These are phyloP conservation scores for Oidium heveae DNA, from an alignment of 2,329 filamentous ascomycete species.

Conservation along the genomic window DNA sequence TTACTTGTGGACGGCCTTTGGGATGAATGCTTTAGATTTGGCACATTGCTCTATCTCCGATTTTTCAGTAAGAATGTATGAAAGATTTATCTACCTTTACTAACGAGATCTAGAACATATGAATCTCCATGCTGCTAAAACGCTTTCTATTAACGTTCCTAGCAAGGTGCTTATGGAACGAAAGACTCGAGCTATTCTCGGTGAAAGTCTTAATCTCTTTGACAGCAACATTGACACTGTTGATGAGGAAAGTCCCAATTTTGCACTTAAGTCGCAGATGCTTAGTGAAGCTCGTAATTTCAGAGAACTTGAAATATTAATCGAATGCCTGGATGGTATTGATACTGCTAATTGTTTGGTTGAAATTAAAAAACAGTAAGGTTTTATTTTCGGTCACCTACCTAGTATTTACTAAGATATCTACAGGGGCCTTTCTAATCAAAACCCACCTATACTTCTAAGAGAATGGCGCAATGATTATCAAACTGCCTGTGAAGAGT, in stretches of 20 bases:
- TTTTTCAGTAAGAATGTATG: slow-evolving; percentile 47
- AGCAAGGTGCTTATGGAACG: slow-evolving; percentile 17
- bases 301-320: slow-evolving; percentile 42
- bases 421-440: not conserved
- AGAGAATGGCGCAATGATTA: slow-evolving; percentile 19
- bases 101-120: slow-evolving; percentile 15
- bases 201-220: slow-evolving; percentile 16
- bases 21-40: slow-evolving; percentile 40
- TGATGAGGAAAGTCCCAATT: slow-evolving; percentile 11
- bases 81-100: not conserved
- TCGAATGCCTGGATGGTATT: slow-evolving; percentile 37
- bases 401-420: not conserved
- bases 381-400: too few species aligned
- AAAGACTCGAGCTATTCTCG: slow-evolving; percentile 17
- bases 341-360: slow-evolving; percentile 22
- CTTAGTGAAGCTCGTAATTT: slow-evolving; percentile 32
- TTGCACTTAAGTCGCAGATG: slow-evolving; percentile 14
- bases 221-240: slow-evolving; percentile 4
- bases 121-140: slow-evolving; percentile 26
- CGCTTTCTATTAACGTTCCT: slow-evolving; percentile 24
- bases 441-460: not conserved
- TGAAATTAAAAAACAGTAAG: slow-evolving; percentile 1
- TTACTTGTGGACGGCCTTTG: slow-evolving; percentile 47
- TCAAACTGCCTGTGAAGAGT: not conserved
- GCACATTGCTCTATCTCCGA: slow-evolving; percentile 52